These are phyloP conservation scores for Candida orba DNA, from an alignment of 805 yeast genomes.

Conservation along the genomic window DNA sequence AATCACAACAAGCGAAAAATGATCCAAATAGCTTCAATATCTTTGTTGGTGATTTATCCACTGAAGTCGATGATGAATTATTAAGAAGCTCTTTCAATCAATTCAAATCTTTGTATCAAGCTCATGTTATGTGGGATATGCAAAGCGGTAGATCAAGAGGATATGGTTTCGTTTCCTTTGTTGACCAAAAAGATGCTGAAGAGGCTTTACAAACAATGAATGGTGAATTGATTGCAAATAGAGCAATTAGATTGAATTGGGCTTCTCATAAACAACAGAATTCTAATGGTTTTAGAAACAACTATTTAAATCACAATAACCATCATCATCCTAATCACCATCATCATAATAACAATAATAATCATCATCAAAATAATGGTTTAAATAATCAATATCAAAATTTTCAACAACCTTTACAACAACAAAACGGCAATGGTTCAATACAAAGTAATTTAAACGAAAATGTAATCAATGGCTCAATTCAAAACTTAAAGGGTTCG, in stretches of 20 bases:
- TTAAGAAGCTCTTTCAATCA: slow-evolving; percentile 49
- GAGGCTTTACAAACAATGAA: slow-evolving; percentile 65
- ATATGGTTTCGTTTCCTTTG: slow-evolving; percentile 82
- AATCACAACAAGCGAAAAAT: slow-evolving; percentile 59
- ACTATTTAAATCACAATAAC: slow-evolving; percentile 6
- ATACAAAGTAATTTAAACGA: background rate
- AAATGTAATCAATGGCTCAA: background rate
- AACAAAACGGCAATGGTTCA: slow-evolving; percentile 3
- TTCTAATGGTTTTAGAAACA: slow-evolving; percentile 11
- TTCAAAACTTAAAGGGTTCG: slow-evolving; percentile 1
- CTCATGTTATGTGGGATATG: slow-evolving; percentile 97
- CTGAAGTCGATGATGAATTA: slow-evolving; percentile 75
- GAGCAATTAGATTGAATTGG: slow-evolving; percentile 83
- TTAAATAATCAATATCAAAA: slow-evolving; percentile 4
- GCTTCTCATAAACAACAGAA: slow-evolving; percentile 62
- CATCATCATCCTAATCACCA: background rate
- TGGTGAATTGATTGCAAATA: slow-evolving; percentile 63
- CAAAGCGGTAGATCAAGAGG: slow-evolving; percentile 89
- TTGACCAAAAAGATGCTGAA: slow-evolving; percentile 62
- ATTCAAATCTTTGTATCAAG: slow-evolving; percentile 61
- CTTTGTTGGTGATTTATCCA: slow-evolving; percentile 80
- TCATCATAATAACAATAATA: background rate
- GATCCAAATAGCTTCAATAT: slow-evolving; percentile 54
- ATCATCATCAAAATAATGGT: slow-evolving; percentile 4
- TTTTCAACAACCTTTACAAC: slow-evolving; percentile 2